Percentiles rank a stretch among this genome's conserved stretches.
Conservation (phyloP, 148 eudicot genomes). For the Camellia lanceoleosa region DNA sequence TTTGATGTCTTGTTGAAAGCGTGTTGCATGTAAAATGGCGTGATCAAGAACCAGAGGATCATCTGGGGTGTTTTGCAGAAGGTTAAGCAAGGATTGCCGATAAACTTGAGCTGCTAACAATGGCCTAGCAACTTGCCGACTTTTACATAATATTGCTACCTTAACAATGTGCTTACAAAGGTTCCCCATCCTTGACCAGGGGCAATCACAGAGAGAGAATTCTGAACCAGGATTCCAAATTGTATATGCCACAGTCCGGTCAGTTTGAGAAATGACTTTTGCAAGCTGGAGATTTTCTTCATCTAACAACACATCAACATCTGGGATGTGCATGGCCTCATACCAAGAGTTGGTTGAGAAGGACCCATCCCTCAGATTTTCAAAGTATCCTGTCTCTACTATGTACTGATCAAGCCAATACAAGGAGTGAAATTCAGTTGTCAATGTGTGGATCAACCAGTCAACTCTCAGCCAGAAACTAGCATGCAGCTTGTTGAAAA, state of each 20-base stretch:
- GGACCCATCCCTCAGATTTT: conserved; percentile 19
- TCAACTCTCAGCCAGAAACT: conserved; percentile 26
- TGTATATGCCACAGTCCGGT: conserved; percentile 19
- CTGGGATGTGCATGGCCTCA: conserved; percentile 33
- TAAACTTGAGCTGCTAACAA: conserved; percentile 32
- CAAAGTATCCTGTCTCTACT: conserved; percentile 20
- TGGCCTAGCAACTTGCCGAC: conserved; percentile 29
- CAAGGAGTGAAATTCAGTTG: conserved; percentile 31
- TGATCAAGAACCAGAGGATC: conserved; percentile 36
- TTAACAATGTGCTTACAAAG: conserved; percentile 32
- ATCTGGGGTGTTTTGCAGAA: conserved; percentile 30
- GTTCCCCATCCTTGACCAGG: conserved; percentile 35
- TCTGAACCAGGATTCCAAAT: conserved; percentile 41
- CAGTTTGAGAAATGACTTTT: conserved; percentile 30
- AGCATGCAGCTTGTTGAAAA: conserved; percentile 2
- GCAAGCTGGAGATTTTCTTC: conserved; percentile 32
- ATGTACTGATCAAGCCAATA: conserved; percentile 32
- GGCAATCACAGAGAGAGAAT: conserved; percentile 31
- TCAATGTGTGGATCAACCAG: conserved; percentile 27
- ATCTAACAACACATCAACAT: conserved; percentile 25
- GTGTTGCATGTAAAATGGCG: conserved; percentile 27
- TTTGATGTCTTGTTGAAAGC: conserved; percentile 27
- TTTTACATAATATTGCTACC: conserved; percentile 28
- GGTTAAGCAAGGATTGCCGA: conserved; percentile 28
- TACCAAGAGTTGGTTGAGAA: conserved; percentile 27